These are phyloP conservation scores for Heteromeles arbutifolia DNA, from an alignment of 306 rosid genomes.

Conservation along the genomic window DNA sequence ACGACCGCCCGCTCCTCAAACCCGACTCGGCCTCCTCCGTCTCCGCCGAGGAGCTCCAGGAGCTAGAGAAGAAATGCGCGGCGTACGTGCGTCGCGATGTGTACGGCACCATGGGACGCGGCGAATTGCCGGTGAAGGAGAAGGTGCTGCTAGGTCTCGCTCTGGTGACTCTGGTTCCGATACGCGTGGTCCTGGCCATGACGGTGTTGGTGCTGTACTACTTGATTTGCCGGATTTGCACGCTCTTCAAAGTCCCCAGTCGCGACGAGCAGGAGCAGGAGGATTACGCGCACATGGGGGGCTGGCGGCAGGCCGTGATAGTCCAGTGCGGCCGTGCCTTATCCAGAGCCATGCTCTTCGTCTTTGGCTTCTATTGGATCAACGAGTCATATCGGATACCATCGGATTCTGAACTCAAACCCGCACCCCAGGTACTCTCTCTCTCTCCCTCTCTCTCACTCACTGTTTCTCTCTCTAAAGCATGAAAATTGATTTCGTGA, in stretches of 20 bases:
- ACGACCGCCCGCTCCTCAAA: conserved; percentile 73
- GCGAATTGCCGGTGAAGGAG: conserved; percentile 65
- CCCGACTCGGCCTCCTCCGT: conserved; percentile 28
- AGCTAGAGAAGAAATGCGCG: conserved; percentile 73
- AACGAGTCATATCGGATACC: conserved; percentile 28
- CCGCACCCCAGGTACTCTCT: conserved; percentile 35
- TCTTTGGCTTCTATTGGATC: conserved; percentile 95
- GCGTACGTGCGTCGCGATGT: conserved; percentile 66
- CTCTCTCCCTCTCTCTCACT: neutral
- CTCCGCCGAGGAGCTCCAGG: conserved; percentile 34
- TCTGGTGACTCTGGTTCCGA: conserved; percentile 61
- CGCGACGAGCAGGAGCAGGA: conserved; percentile 61
- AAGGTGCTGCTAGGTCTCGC: conserved; percentile 63
- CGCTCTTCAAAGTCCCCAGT: conserved; percentile 54
- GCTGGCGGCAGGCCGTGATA: conserved; percentile 68
- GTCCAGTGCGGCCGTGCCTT: conserved; percentile 52
- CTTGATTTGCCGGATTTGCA: conserved; percentile 67
- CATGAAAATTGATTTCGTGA: neutral
- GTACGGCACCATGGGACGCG: conserved; percentile 93
- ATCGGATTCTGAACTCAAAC: neutral
- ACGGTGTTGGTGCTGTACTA: conserved; percentile 54
- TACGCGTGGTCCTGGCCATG: conserved; percentile 43
- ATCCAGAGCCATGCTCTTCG: conserved; percentile 71
- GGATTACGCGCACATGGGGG: conserved; percentile 74
- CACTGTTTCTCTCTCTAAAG: neutral